Conservation (phyloP, 805 yeast genomes). For the Naumovozyma dairenensis region DNA sequence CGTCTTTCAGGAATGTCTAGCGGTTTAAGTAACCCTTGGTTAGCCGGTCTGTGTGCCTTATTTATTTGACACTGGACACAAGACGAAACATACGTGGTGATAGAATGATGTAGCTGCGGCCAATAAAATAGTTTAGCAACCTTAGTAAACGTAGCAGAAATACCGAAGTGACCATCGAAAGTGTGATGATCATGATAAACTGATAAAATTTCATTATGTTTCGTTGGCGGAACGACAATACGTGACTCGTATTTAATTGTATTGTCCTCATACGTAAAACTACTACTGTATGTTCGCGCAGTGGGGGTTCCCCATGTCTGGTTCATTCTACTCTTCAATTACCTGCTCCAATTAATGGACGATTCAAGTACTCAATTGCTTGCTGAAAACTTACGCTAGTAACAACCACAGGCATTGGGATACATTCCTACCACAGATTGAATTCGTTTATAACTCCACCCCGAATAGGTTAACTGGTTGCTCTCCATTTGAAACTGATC, state of each 20-base stretch:
- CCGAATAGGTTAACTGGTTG: not conserved
- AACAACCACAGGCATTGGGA: conserved; percentile 3
- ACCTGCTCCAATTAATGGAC: no score
- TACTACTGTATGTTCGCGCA: no score
- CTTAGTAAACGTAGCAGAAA: conserved; percentile 3
- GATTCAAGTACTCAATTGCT: not conserved
- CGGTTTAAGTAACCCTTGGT: conserved; percentile 7
- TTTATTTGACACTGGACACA: conserved; percentile 7
- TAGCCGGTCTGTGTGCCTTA: conserved; percentile 1
- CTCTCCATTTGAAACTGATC: conserved; percentile 6
- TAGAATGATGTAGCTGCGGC: conserved; percentile 1
- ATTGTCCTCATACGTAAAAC: no score
- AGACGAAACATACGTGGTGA: conserved; percentile 1
- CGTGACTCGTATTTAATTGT: no score
- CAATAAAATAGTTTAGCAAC: conserved; percentile 5
- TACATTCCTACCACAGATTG: conserved; percentile 2
- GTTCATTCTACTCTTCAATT: no score
- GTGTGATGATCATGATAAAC: conserved; percentile 6
- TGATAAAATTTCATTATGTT: no score
- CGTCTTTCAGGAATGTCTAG: conserved; percentile 8
- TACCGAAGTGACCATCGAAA: conserved; percentile 10
- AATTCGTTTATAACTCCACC: conserved; percentile 5
- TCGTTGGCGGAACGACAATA: no score
- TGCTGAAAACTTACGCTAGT: conserved; percentile 1
- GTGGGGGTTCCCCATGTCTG: no score